phyloP scores from a whole-genome alignment of 2,329 filamentous ascomycete species.

The Colletotrichum lupini region DNA sequence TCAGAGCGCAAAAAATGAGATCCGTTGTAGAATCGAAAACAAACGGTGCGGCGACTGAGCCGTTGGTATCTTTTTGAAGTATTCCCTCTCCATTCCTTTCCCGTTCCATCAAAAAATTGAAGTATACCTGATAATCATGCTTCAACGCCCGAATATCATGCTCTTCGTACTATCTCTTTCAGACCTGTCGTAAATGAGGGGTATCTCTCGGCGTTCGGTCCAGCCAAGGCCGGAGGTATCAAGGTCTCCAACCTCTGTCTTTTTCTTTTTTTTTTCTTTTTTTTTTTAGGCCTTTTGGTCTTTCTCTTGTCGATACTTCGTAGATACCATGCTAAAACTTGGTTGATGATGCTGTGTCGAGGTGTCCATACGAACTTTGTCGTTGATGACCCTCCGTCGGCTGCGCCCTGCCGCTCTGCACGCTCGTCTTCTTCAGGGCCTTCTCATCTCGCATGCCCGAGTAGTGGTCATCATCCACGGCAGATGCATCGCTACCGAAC shows the following conservation, averaged over 20 bases:
- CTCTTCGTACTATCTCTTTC: slow-evolving; percentile 24
- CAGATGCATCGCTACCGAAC: slow-evolving; percentile 32
- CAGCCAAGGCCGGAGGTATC: slow-evolving; percentile 34
- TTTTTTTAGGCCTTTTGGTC: neutral
- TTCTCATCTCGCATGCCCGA: slow-evolving; percentile 43
- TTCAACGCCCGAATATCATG: slow-evolving; percentile 24
- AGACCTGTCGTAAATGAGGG: slow-evolving; percentile 35
- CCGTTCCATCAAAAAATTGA: neutral
- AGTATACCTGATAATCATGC: slow-evolving; percentile 1
- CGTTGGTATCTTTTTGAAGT: slow-evolving; percentile 33
- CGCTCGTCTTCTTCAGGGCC: slow-evolving; percentile 30
- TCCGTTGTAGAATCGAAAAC: slow-evolving; percentile 30
- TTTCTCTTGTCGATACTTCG: neutral
- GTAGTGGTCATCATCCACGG: slow-evolving; percentile 37
- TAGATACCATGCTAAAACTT: slow-evolving; percentile 26
- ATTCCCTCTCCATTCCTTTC: neutral
- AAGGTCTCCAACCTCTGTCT: slow-evolving; percentile 11
- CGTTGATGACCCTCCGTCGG: slow-evolving; percentile 45
- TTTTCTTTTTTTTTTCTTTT: neutral
- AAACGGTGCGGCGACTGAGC: slow-evolving; percentile 31
- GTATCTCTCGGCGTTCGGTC: slow-evolving; percentile 36
- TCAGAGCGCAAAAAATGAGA: slow-evolving; percentile 24
- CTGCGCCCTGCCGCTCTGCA: slow-evolving; percentile 37
- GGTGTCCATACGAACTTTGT: slow-evolving; percentile 48
- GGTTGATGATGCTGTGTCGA: slow-evolving; percentile 40